Evolutionary conservation across 139 green algal species (phyloP).

Genomic region (Picochlorum sp.): DNA sequence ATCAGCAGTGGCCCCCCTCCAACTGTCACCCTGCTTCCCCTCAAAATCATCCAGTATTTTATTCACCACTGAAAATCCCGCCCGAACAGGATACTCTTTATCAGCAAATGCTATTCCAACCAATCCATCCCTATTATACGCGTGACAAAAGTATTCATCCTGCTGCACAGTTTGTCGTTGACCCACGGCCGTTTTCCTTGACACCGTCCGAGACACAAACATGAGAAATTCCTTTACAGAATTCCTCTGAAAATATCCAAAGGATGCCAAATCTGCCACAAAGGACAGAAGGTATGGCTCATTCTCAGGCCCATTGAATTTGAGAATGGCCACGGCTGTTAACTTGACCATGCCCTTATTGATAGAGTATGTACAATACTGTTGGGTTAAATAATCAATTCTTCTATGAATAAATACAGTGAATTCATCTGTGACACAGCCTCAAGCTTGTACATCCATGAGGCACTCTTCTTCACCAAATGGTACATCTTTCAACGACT

Average conservation of each 20-base stretch:
- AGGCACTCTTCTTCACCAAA: neutral
- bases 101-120: constrained; percentile 85
- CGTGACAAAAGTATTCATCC: constrained; percentile 92
- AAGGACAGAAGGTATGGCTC: constrained; percentile 68
- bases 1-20: constrained; percentile 58
- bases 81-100: constrained; percentile 81
- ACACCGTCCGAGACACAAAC: constrained; percentile 88
- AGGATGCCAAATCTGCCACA: constrained; percentile 76
- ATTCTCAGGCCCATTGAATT: constrained; percentile 54
- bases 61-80: constrained; percentile 90
- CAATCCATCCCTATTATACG: constrained; percentile 79
- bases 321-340: constrained; percentile 54
- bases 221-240: constrained; percentile 87
- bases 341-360: constrained; percentile 41
- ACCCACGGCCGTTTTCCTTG: constrained; percentile 66
- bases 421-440: too few relatives aligned
- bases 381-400: too few relatives aligned
- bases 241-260: constrained; percentile 86
- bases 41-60: constrained; percentile 68
- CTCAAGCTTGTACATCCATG: neutral
- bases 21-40: constrained; percentile 42
- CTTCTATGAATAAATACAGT: too few relatives aligned
- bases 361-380: neutral
- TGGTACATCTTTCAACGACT: neutral
- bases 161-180: constrained; percentile 59